Percentiles rank a stretch among this genome's conserved stretches.
These are phyloP conservation scores for Piper betle DNA, from an alignment of 164 flowering plant genomes.

Conservation along the genomic window DNA sequence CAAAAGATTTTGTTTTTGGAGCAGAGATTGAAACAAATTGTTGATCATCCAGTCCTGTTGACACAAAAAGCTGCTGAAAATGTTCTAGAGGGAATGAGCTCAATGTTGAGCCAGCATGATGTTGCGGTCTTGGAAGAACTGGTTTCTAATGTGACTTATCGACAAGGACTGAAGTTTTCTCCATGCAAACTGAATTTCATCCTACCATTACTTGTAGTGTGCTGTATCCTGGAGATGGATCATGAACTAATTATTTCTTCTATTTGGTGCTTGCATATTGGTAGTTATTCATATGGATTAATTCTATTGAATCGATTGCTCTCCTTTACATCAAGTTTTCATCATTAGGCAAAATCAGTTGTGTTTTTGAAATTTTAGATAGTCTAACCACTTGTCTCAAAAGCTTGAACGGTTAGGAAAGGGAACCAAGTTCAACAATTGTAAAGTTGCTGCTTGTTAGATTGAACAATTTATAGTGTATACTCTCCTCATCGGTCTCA, in stretches of 20 bases:
- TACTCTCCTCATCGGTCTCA: too few species aligned
- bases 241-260: background rate
- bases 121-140: conserved; percentile 51
- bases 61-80: conserved; percentile 95
- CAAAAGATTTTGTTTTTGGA: background rate
- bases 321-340: too few species aligned
- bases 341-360: too few species aligned
- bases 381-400: too few species aligned
- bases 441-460: too few species aligned
- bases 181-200: conserved; percentile 95
- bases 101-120: conserved; percentile 50
- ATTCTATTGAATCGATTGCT: too few species aligned
- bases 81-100: conserved; percentile 85
- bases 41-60: conserved; percentile 92
- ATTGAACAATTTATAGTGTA: too few species aligned
- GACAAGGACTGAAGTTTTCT: conserved; percentile 33
- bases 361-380: too few species aligned
- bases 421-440: too few species aligned
- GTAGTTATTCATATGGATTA: background rate
- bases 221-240: background rate
- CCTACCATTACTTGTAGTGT: conserved; percentile 60
- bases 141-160: conserved; percentile 49
- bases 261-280: background rate
- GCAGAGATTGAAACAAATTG: conserved; percentile 89
- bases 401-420: too few species aligned